phyloP scores from a whole-genome alignment of 23 red algal genomes.

The Pyropia haitanensis region DNA sequence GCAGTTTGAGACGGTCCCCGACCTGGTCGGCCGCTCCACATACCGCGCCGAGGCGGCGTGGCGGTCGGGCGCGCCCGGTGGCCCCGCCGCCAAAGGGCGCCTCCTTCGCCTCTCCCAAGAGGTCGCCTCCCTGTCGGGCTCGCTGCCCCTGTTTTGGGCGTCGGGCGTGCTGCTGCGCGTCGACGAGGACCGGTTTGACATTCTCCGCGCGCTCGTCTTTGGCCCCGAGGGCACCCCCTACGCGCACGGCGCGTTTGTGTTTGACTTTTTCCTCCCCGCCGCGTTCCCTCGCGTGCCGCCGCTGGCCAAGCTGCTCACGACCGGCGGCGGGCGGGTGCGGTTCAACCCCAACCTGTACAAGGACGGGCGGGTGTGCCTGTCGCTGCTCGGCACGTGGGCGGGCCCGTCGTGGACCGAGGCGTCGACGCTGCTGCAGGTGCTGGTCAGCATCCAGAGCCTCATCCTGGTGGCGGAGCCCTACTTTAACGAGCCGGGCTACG shows the following conservation, averaged over 20 bases:
- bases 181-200: slow-evolving; percentile 55
- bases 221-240: slow-evolving; percentile 78
- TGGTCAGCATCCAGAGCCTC: slow-evolving; percentile 67
- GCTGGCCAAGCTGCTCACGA: slow-evolving; percentile 33
- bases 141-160: slow-evolving; percentile 39
- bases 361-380: slow-evolving; percentile 62
- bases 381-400: slow-evolving; percentile 61
- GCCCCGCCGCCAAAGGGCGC: slow-evolving; percentile 7
- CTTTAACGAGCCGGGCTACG: slow-evolving; percentile 75
- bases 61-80: slow-evolving; percentile 1
- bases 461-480: slow-evolving; percentile 57
- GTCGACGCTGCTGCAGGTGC: slow-evolving; percentile 66
- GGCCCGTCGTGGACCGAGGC: slow-evolving; percentile 51
- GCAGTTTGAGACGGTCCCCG: slow-evolving; percentile 45
- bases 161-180: slow-evolving; percentile 47
- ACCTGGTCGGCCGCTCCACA: slow-evolving; percentile 10
- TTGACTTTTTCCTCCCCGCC: slow-evolving; percentile 58
- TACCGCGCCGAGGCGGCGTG: slow-evolving; percentile 20
- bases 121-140: slow-evolving; percentile 33
- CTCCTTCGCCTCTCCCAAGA: slow-evolving; percentile 31
- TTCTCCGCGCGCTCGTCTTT: slow-evolving; percentile 45
- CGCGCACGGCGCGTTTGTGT: slow-evolving; percentile 52
- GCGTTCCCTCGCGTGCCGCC: slow-evolving; percentile 46
- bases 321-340: slow-evolving; percentile 34
- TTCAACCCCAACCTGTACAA: slow-evolving; percentile 82